These are phyloP conservation scores for Bidens hawaiensis DNA, from an alignment of 140 eudicot genomes.

Conservation along the genomic window DNA sequence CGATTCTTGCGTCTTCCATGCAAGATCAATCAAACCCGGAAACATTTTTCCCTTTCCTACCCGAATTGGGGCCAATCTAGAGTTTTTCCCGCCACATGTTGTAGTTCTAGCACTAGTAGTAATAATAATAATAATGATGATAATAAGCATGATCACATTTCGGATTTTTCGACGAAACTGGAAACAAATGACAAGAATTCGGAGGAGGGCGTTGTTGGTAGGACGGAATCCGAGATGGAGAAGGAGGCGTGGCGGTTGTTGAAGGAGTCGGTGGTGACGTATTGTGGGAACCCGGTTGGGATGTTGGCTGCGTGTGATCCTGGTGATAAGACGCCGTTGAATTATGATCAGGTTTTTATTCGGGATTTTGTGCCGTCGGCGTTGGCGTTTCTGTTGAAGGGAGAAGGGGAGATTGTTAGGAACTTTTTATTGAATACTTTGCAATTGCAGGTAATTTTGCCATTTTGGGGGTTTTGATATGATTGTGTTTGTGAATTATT, in stretches of 20 bases:
- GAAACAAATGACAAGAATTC: slow-evolving; percentile 58
- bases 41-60: slow-evolving; percentile 25
- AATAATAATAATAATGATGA: not conserved
- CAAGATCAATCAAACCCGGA: slow-evolving; percentile 25
- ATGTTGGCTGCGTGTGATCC: slow-evolving; percentile 94
- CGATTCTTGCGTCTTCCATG: slow-evolving; percentile 26
- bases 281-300: slow-evolving; percentile 86
- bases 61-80: slow-evolving; percentile 48
- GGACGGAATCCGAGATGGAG: slow-evolving; percentile 40
- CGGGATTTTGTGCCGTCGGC: slow-evolving; percentile 92
- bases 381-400: slow-evolving; percentile 82
- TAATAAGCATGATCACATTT: slow-evolving; percentile 11
- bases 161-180: slow-evolving; percentile 37
- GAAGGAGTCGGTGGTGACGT: slow-evolving; percentile 62
- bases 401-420: slow-evolving; percentile 82
- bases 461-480: not conserved
- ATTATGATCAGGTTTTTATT: slow-evolving; percentile 93
- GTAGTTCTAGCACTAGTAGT: slow-evolving; percentile 16
- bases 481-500: not conserved
- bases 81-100: slow-evolving; percentile 24
- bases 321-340: slow-evolving; percentile 60
- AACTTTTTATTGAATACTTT: slow-evolving; percentile 76
- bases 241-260: slow-evolving; percentile 92
- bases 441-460: slow-evolving; percentile 85
- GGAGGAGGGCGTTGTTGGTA: slow-evolving; percentile 55